Percentiles rank a stretch among this genome's conserved stretches.
Evolutionary conservation across 2,329 filamentous ascomycete species (phyloP).

Genomic region (Hansfordia pulvinata): DNA sequence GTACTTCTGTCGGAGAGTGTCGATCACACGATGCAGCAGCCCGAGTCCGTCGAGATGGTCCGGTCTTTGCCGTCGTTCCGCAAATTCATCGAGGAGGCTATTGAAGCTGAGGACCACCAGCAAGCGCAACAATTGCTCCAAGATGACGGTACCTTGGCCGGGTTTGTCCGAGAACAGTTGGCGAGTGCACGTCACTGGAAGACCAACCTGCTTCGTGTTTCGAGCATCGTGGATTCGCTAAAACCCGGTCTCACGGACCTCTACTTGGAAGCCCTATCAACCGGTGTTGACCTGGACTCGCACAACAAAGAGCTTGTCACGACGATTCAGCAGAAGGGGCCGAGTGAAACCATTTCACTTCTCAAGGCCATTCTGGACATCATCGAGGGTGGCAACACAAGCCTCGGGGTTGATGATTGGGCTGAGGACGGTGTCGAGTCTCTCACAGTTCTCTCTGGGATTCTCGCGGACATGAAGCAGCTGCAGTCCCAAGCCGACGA

Average conservation of each 20-base stretch:
- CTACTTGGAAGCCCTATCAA: conserved; percentile 47
- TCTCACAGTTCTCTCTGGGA: conserved; percentile 19
- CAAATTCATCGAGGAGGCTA: conserved; percentile 30
- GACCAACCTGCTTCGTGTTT: conserved; percentile 28
- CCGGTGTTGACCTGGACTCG: conserved; percentile 34
- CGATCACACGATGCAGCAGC: conserved; percentile 27
- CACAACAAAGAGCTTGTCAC: conserved; percentile 40
- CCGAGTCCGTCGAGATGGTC: conserved; percentile 52
- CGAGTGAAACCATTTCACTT: conserved; percentile 29
- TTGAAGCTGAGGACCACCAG: conserved; percentile 26
- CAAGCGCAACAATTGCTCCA: conserved; percentile 41
- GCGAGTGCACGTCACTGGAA: conserved; percentile 22
- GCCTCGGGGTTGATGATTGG: conserved; percentile 19
- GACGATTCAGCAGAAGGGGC: conserved; percentile 44
- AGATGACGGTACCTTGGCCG: conserved; percentile 41
- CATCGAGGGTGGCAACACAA: conserved; percentile 21
- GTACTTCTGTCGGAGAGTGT: conserved; percentile 36
- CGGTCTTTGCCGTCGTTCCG: conserved; percentile 59
- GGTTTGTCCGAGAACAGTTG: conserved; percentile 19
- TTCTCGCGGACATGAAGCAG: conserved; percentile 30
- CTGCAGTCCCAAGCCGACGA: conserved; percentile 31
- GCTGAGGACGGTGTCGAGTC: conserved; percentile 18
- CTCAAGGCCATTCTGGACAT: conserved; percentile 26
- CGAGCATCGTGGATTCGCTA: conserved; percentile 29
- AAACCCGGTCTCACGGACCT: conserved; percentile 33